Percentiles rank a stretch among this genome's conserved stretches.
phyloP scores from a whole-genome alignment of 345 rosid species.

The Gynandropsis gynandra region DNA sequence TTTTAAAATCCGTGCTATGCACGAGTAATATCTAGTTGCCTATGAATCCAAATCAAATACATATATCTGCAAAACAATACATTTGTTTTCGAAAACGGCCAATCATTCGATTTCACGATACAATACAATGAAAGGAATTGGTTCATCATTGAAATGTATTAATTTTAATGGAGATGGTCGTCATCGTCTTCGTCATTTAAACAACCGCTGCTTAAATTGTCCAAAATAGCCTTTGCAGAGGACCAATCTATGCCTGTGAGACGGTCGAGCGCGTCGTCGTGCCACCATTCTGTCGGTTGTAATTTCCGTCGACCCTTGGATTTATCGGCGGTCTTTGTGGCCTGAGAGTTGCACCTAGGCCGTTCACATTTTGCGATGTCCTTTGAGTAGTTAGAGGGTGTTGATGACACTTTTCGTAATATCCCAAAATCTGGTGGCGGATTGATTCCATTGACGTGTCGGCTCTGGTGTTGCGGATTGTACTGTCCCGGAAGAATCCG shows the following conservation, averaged over 20 bases:
- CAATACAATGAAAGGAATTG: too few species aligned
- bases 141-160: too few species aligned
- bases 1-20: too few species aligned
- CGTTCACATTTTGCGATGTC: background rate
- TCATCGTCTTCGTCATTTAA: too few species aligned
- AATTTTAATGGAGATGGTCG: too few species aligned
- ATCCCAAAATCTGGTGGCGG: slow-evolving; percentile 12
- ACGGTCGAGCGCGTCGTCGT: background rate
- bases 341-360: slow-evolving; percentile 19
- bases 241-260: background rate
- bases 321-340: background rate
- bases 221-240: background rate
- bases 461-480: slow-evolving; percentile 1
- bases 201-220: background rate
- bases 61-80: too few species aligned
- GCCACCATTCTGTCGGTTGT: slow-evolving; percentile 2
- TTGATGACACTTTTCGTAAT: slow-evolving; percentile 11
- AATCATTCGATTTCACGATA: too few species aligned
- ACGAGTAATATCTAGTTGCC: too few species aligned
- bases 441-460: background rate
- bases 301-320: slow-evolving; percentile 21
- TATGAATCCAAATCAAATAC: too few species aligned
- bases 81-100: too few species aligned
- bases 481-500: slow-evolving; percentile 5
- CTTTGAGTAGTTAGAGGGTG: slow-evolving; percentile 16